Evolutionary conservation across 2,329 filamentous ascomycete genomes (phyloP), one percentile per base, ranked within the genome.

Genomic region (Nannizziopsis barbatae): DNA sequence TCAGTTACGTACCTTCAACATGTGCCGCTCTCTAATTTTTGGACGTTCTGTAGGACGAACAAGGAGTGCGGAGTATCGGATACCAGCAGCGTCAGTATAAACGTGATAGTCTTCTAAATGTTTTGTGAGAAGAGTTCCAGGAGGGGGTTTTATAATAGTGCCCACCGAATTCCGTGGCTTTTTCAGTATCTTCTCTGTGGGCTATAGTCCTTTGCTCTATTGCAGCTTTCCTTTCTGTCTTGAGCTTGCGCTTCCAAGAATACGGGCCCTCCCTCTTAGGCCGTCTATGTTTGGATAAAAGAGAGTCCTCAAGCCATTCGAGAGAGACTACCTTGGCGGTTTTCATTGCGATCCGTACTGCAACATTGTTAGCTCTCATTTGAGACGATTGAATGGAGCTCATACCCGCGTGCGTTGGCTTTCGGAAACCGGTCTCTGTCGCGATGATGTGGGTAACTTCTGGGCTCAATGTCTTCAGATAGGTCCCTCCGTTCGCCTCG

Each of bases 391-490:
- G 1, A 27, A 5, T 14, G 9, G 22, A 22, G 36, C n/a, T 11
- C 53, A 43, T 62, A 69, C 71, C 62, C 56, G 66, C 62, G 42
- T 71, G 63, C 51, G 63, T 61, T 1, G 70, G 58, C 5, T 70
- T 64, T 52, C 75, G 73, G 63, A 79, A 88, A 12, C 81, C 75
- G 31, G 79, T 72, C 43, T 75, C 69, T 0, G 77, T 79, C 47
- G 79, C 77, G 17, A 95, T 72, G 0, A 95, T 67, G 64, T 94
- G 87, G 0, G 87, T 94, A 8, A 83, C 77, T 0, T 68, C 57
- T 0, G 70, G 61, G 20, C 70, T 71, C 14, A 86, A 65, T 0
- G 71, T 65, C 1, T 68, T 61, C 0, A 68, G 65, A 59, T 80
- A 83, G 1, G 50, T 62, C 1, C 84, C 87, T 5, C 77, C 79